Base-by-base conservation (phyloP, 768 basidiomycete genomes). In the Psilocybe sp. region DNA sequence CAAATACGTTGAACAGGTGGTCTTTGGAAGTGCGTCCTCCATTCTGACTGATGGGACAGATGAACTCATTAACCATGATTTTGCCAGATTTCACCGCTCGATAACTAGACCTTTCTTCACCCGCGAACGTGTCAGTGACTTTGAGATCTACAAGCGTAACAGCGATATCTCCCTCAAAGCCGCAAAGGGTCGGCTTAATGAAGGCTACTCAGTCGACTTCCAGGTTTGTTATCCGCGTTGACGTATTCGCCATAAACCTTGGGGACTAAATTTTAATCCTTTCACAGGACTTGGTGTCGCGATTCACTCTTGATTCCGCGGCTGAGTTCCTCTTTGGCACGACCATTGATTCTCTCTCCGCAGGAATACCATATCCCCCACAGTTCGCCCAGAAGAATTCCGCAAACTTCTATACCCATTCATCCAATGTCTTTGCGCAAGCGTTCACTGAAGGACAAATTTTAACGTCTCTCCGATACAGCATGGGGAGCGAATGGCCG, bases 91-190 rank as follows among this genome's bases (percentile, higher is more conserved):
- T 53, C 84, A 87, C 58, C 79, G 85, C 8, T 62, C 75, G 3
- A 82, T 87, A 72, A 80, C 84, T 0, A 79, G 86, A 1, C 85
- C 85, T 0, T 87, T 87, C 69, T 87, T 87, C 68, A 76, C 62
- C 52, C 74, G 72, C 33, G 84, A 85, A 16, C 68, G 74, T 49
- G 76, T 84, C 39, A 77, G 74, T 44, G 76, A 84, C 58, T 85
- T 84, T 52, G 80, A 83, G 19, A 79, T 77, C 20, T 84, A 85
- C 55, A 80, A 77, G 41, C 67, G 75, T 13, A 80, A 84, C 28
- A 73, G 80, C 1, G 73, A 74, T 43, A 66, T 75, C 28, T 73
- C 75, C 1, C 65, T 85, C 18, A 49, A 59, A 4, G 62, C 74
- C 44, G 69, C 80, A 50, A 75, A 76, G 40, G 64, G 60, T 3